Evolutionary conservation across 345 rosid genomes (phyloP), one percentile per base, ranked within the genome.

Genomic region (Eutrema heterophyllum): DNA sequence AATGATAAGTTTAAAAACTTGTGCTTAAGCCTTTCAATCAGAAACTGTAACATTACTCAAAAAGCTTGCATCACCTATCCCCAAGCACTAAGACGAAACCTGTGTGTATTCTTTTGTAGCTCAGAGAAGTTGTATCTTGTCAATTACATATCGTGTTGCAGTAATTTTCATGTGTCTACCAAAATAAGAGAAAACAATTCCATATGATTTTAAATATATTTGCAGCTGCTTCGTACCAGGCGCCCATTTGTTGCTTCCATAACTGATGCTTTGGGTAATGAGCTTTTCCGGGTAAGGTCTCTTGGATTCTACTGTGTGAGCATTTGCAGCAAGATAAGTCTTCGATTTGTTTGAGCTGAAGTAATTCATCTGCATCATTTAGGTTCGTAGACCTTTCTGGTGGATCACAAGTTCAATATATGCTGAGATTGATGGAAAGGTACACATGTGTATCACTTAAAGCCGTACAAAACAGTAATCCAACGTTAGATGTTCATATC

Each of bases 351-450:
- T 77, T 76, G 43, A 75, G 82, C 56, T 75, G 36, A 72, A 71
- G 64, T 64, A 9, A 43, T 78, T 70, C 51, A 8, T 60, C 69
- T 73, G 57, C 67, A 53, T 50, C 56, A 53, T 80, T 51, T 83
- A 91, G 98, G 99, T 95, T 73, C 90, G 92, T 49, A 83, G 99
- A 76, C 99, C 97, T 62, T 89, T 88, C 72, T 95, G 97, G 97
- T 95, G 96, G 97, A 74, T 95, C 77, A 92, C 85, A 55, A 95
- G 99, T 79, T 91, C 99, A 72, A 95, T 95, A 59, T 92, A 89
- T 83, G 93, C 79, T 52, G 99, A 95, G 83, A 82, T 95, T 82
- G 80, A 88, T 69, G 92, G 96, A 73, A 75, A 91, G 90, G 98
- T 93, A 84, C 73, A 77, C 54, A 15, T 60, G 6, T 60, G 57